phyloP scores from a whole-genome alignment of 2,329 filamentous ascomycete genomes.

The Phaeosphaeria sp. region DNA sequence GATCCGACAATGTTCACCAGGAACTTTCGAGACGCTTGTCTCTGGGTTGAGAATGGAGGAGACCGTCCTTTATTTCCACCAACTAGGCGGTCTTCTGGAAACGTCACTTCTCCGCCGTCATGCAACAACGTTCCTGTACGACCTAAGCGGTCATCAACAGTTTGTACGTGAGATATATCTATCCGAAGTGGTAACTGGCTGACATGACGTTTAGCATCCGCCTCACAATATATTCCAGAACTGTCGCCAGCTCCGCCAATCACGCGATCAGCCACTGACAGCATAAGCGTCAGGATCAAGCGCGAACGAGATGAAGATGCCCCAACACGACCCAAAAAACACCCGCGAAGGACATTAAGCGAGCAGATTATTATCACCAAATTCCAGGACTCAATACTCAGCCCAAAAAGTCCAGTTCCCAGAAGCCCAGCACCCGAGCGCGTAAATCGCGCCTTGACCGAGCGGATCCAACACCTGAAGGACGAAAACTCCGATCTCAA shows the following conservation, averaged over 20 bases:
- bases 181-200: slow-evolving; percentile 19
- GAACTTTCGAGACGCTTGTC: slow-evolving; percentile 35
- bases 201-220: slow-evolving; percentile 10
- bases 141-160: slow-evolving; percentile 70
- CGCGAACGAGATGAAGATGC: slow-evolving; percentile 33
- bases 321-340: slow-evolving; percentile 22
- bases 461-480: slow-evolving; percentile 27
- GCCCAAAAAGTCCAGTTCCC: slow-evolving; percentile 17
- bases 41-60: slow-evolving; percentile 34
- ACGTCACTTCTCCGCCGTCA: slow-evolving; percentile 14
- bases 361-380: slow-evolving; percentile 24
- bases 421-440: slow-evolving; percentile 26
- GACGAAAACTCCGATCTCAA: slow-evolving; percentile 22
- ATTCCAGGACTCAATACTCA: slow-evolving; percentile 19
- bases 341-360: slow-evolving; percentile 24
- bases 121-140: slow-evolving; percentile 44
- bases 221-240: slow-evolving; percentile 11
- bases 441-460: slow-evolving; percentile 23
- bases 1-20: slow-evolving; percentile 38
- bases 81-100: slow-evolving; percentile 26
- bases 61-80: slow-evolving; percentile 22
- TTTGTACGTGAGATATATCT: slow-evolving; percentile 61
- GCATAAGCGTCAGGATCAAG: slow-evolving; percentile 26
- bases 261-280: slow-evolving; percentile 28
- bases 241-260: slow-evolving; percentile 14